These are phyloP conservation scores for Talaromyces sp. DNA, from an alignment of 2,329 filamentous ascomycete genomes.

Conservation along the genomic window DNA sequence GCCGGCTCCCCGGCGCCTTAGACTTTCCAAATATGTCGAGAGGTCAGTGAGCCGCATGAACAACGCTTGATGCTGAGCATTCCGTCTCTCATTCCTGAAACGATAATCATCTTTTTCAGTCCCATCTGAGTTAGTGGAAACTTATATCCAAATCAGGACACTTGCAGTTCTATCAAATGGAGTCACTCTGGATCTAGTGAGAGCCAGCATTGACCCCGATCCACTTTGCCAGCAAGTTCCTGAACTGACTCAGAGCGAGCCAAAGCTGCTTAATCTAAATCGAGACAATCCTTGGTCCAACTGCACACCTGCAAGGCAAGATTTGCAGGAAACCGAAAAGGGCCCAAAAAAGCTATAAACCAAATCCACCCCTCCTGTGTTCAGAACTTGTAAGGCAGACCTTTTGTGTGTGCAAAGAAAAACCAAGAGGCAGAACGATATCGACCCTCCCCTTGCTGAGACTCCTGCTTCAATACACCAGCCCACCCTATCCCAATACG, in stretches of 20 bases:
- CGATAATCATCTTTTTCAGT: slow-evolving; percentile 6
- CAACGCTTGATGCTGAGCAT: slow-evolving; percentile 10
- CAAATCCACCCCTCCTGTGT: slow-evolving; percentile 13
- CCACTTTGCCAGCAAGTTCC: slow-evolving; percentile 6
- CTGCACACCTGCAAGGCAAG: slow-evolving; percentile 14
- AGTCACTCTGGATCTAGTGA: slow-evolving; percentile 12
- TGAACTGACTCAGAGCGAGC: slow-evolving; percentile 6
- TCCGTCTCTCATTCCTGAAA: slow-evolving; percentile 13
- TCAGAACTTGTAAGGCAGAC: slow-evolving; percentile 2
- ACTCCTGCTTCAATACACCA: slow-evolving; percentile 11
- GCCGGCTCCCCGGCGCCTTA: not conserved
- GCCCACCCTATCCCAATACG: slow-evolving; percentile 11
- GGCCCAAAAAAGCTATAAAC: slow-evolving; percentile 15
- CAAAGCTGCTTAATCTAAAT: slow-evolving; percentile 8
- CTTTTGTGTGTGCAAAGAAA: slow-evolving; percentile 7
- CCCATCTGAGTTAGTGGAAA: slow-evolving; percentile 6
- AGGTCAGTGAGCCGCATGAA: slow-evolving; percentile 10
- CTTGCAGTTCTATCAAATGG: slow-evolving; percentile 13
- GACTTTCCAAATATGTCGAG: slow-evolving; percentile 8
- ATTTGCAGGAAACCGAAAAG: not conserved
- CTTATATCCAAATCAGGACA: slow-evolving; percentile 11
- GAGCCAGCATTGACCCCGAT: slow-evolving; percentile 12
- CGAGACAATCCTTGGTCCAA: slow-evolving; percentile 9
- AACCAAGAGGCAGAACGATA: not conserved
- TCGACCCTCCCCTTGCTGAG: slow-evolving; percentile 15